phyloP scores from a whole-genome alignment of 768 basidiomycete genomes.

The Nidularia pulvinata region DNA sequence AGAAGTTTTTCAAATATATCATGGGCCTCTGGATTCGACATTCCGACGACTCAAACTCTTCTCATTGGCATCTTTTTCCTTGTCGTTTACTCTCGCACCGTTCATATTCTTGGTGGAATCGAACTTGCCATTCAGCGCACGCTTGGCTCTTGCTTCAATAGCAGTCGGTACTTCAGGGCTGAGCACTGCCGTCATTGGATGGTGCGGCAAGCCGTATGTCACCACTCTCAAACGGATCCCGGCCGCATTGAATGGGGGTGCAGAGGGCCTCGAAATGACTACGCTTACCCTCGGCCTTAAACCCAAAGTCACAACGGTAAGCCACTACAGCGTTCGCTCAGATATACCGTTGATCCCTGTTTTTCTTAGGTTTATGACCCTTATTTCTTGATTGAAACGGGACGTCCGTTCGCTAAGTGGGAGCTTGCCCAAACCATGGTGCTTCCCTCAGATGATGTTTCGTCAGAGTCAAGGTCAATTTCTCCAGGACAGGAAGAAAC shows the following conservation, averaged over 20 bases:
- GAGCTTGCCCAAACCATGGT: constrained; percentile 61
- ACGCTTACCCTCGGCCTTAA: constrained; percentile 63
- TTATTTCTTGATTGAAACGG: constrained; percentile 64
- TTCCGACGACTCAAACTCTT: constrained; percentile 83
- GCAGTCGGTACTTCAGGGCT: constrained; percentile 73
- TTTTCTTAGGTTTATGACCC: constrained; percentile 62
- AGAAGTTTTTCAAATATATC: no score
- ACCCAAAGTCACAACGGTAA: constrained; percentile 61
- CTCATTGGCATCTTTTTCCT: constrained; percentile 74
- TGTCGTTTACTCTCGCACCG: constrained; percentile 70
- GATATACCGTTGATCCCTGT: neutral
- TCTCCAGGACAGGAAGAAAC: constrained; percentile 66
- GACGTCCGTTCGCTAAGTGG: constrained; percentile 79
- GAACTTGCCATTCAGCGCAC: constrained; percentile 66
- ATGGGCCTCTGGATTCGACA: constrained; percentile 70
- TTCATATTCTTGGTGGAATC: constrained; percentile 85
- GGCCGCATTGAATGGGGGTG: constrained; percentile 36
- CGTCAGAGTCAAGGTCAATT: constrained; percentile 24
- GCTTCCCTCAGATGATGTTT: constrained; percentile 38
- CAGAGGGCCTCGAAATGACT: constrained; percentile 66
- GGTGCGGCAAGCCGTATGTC: constrained; percentile 78
- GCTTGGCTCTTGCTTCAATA: constrained; percentile 63
- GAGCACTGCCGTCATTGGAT: constrained; percentile 73
- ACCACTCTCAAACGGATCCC: constrained; percentile 53
- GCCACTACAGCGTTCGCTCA: constrained; percentile 6